Base-by-base conservation (phyloP, 2,329 filamentous ascomycete genomes). In the Ophiostoma pallidulum region DNA sequence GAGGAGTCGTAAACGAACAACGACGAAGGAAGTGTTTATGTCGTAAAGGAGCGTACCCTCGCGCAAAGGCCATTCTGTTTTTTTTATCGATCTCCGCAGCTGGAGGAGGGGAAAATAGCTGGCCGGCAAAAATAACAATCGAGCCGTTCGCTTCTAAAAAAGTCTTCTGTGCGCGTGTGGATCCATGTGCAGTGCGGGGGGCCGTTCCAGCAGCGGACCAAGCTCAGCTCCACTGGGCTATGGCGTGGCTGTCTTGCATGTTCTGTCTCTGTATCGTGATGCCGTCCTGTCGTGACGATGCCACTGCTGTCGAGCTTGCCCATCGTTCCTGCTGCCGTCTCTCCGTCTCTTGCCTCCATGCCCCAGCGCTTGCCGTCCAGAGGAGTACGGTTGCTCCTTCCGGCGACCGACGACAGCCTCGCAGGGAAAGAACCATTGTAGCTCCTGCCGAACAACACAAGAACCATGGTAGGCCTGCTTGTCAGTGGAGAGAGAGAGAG, bases 1-100 rank as follows among this genome's bases (percentile, higher is more conserved):
- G 40, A 50, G 48, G 28, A 29, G 45, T 48, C 45, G 49, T 51
- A 45, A 35, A 33, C 18, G 29, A 40, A 26, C 26, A 22, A 35
- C 28, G 42, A 45, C 35, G 38, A 41, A 31, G 45, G 48, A 47
- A 47, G 48, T 38, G 48, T 50, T 50, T 47, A 44, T 6, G 9
- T 37, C 37, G 47, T 50, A 32, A 39, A 19, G 43, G 31, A 50
- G 43, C 43, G 32, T 41, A 41, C 32, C 36, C n/a, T 46, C 35
- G 36, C 42, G 40, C 42, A 38, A 33, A 42, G 31, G 26, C 41
- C 31, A 28, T 49, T 38, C 41, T 45, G 20, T 43, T 8, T 37
- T 31, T 37, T 37, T 36, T 37, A 22, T 19, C 26, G 24, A 13
- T 10, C 24, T 14, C 20, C n/a, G n/a, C n/a, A n/a, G n/a, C n/a